Base-by-base conservation (phyloP, 2,329 filamentous ascomycete genomes). In the Eutypella sp. region DNA sequence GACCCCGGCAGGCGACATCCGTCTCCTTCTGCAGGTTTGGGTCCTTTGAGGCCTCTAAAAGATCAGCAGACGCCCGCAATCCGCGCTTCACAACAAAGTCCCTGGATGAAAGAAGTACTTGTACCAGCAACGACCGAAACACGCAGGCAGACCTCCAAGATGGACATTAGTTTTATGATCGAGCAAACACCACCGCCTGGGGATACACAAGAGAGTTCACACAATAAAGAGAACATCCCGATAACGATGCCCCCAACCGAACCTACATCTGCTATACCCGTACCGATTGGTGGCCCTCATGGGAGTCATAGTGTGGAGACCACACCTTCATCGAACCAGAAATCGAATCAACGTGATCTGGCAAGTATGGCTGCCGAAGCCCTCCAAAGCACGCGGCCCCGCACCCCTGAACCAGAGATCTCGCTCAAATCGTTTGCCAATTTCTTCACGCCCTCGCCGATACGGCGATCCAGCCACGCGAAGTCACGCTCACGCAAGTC, bases 371-470 rank as follows among this genome's bases (percentile, higher is more conserved):
- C 27, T 59, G 60, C n/a, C 57, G 54, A n/a, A n/a, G n/a, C n/a
- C 4, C 57, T 58, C 2, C 53, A 57, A 24, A 59, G 52, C 16
- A 56, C 62, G 19, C 53, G 60, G n/a, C n/a, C 47, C 25, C 62
- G 64, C 2, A 74, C 72, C 1, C 70, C 74, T 5, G 72, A 78
- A 41, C 67, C 72, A 13, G 69, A 69, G 4, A 65, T 77, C 24
- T 71, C 71, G 0, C 66, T 78, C 53, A 76, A 74, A 49, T 69
- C 75, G 0, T 79, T 80, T 55, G 68, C 73, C 1, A 69, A 71
- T 1, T 79, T 79, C 55, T 70, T 75, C 55, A 73, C 73, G 1
- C 70, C 73, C 1, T 76, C 75, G 0, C 72, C 76, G 1, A 64
- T 69, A 34, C 63, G 54, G n/a, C 52, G 50, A 13, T 49, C 55